Conservation (phyloP, 1,284 basidiomycete species). For the Cryptococcus sp. region DNA sequence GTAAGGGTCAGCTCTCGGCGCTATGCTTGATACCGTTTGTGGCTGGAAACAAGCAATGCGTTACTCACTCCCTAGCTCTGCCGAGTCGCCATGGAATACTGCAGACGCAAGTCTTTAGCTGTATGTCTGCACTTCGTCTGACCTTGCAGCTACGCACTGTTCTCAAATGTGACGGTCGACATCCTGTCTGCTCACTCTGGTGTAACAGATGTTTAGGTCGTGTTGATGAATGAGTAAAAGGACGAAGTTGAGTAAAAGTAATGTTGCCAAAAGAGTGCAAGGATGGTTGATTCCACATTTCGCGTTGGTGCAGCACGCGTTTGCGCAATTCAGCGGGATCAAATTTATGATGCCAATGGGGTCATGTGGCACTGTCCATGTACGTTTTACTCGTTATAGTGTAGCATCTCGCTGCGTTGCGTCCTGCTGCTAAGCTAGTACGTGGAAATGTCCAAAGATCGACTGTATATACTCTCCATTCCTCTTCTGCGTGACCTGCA, state of each 20-base stretch:
- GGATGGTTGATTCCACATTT: too few relatives aligned
- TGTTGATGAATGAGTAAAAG: background rate
- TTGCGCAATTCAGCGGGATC: too few relatives aligned
- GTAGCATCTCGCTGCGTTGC: too few relatives aligned
- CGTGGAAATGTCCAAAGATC: too few relatives aligned
- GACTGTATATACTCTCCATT: too few relatives aligned
- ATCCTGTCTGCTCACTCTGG: constrained; percentile 18
- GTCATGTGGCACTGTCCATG: too few relatives aligned
- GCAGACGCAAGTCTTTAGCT: background rate
- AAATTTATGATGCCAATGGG: too few relatives aligned
- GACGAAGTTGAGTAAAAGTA: background rate
- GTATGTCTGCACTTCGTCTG: background rate
- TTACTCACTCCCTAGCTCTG: constrained; percentile 76
- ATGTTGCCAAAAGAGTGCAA: too few relatives aligned
- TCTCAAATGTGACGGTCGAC: constrained; percentile 49
- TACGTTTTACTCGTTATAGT: too few relatives aligned
- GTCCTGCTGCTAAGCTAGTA: too few relatives aligned
- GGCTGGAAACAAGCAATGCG: background rate
- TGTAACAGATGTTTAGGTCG: background rate
- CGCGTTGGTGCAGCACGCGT: too few relatives aligned
- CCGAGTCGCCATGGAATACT: constrained; percentile 72
- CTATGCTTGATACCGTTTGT: background rate
- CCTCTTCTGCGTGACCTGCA: too few relatives aligned
- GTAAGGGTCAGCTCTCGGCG: background rate
- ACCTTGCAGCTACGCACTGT: constrained; percentile 23